phyloP scores from a whole-genome alignment of 2,329 filamentous ascomycete genomes.

The Drechslerella coelobrocha region DNA sequence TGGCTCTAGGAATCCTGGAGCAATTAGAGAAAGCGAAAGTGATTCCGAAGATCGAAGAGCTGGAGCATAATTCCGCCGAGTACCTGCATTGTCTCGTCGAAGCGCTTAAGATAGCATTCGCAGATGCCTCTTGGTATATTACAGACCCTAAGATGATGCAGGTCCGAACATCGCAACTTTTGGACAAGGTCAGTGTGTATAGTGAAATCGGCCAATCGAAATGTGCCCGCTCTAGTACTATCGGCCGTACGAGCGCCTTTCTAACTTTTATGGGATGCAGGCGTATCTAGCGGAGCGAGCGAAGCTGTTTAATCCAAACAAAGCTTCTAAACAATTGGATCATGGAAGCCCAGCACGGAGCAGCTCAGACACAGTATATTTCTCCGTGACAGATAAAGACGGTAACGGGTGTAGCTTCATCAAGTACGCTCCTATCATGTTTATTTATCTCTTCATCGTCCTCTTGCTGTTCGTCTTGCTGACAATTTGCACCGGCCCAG shows the following conservation, averaged over 20 bases:
- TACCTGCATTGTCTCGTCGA: constrained; percentile 87
- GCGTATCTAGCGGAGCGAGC: constrained; percentile 65
- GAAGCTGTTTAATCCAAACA: constrained; percentile 67
- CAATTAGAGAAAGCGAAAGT: constrained; percentile 77
- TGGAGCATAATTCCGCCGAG: constrained; percentile 77
- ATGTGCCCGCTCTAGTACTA: no score
- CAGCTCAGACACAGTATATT: constrained; percentile 93
- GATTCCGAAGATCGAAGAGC: constrained; percentile 70
- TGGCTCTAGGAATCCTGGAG: constrained; percentile 90
- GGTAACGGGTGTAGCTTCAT: constrained; percentile 97
- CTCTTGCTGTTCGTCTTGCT: no score
- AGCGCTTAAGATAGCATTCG: constrained; percentile 84
- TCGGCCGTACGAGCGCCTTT: not conserved
- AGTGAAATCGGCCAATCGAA: no score
- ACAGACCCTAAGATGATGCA: constrained; percentile 76
- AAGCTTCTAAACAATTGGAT: constrained; percentile 64
- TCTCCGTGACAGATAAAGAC: constrained; percentile 77
- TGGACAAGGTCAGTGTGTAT: constrained; percentile 71
- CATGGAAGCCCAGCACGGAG: constrained; percentile 85
- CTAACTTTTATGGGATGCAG: constrained; percentile 17
- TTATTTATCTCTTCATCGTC: not conserved
- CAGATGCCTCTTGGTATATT: constrained; percentile 88
- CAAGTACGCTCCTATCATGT: constrained; percentile 62
- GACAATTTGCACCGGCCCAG: no score
- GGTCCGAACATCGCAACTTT: constrained; percentile 72